Percentiles rank a stretch among this genome's conserved stretches.
Evolutionary conservation across 805 yeast genomes (phyloP).

Genomic region (Wickerhamiella hasegawae): DNA sequence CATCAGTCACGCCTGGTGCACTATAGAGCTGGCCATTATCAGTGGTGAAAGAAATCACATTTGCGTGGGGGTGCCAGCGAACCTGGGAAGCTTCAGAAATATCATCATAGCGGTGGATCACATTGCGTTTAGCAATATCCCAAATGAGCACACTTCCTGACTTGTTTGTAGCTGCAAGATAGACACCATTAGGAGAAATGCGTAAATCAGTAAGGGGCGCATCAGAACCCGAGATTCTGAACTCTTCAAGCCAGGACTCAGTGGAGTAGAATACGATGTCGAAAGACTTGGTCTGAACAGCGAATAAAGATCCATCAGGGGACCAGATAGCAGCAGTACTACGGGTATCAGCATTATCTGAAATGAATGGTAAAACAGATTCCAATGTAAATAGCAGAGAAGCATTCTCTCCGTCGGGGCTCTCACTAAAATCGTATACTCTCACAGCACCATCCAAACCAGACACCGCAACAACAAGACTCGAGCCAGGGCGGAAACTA

Average conservation of each 20-base stretch:
- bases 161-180: slow-evolving; percentile 42
- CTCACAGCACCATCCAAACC: slow-evolving; percentile 22
- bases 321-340: slow-evolving; percentile 54
- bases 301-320: slow-evolving; percentile 50
- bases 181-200: slow-evolving; percentile 47
- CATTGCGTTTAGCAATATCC: slow-evolving; percentile 27
- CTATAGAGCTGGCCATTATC: slow-evolving; percentile 20
- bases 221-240: slow-evolving; percentile 15
- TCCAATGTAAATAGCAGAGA: slow-evolving; percentile 14
- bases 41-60: slow-evolving; percentile 20
- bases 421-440: slow-evolving; percentile 14
- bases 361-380: slow-evolving; percentile 17
- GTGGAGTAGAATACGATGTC: slow-evolving; percentile 18
- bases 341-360: slow-evolving; percentile 23
- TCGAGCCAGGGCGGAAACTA: slow-evolving; percentile 23
- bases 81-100: slow-evolving; percentile 10
- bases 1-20: slow-evolving; percentile 7
- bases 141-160: slow-evolving; percentile 39
- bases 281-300: slow-evolving; percentile 39
- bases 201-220: slow-evolving; percentile 32
- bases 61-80: slow-evolving; percentile 26
- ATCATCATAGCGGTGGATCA: slow-evolving; percentile 23
- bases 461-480: slow-evolving; percentile 17
- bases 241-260: slow-evolving; percentile 15
- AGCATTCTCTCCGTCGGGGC: slow-evolving; percentile 11